Conservation (phyloP, 306 rosid genomes). For the Vicia sativa region DNA sequence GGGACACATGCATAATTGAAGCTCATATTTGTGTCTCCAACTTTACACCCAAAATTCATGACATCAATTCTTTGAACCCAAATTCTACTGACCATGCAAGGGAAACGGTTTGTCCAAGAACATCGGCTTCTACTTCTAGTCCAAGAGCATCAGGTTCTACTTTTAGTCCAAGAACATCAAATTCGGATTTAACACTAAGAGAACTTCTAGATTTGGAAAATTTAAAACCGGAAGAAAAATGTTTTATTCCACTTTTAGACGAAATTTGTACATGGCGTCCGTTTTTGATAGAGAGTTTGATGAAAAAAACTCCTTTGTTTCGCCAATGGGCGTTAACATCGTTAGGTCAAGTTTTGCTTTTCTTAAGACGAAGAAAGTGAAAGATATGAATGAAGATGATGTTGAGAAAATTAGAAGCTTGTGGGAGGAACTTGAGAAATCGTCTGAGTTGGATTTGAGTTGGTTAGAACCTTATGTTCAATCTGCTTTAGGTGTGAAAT, state of each 20-base stretch:
- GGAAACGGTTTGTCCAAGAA: slow-evolving; percentile 20
- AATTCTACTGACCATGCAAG: slow-evolving; percentile 9
- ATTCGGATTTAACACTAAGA: slow-evolving; percentile 31
- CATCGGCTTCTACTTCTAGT: slow-evolving; percentile 35
- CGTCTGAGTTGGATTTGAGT: slow-evolving; percentile 46
- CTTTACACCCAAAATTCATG: slow-evolving; percentile 22
- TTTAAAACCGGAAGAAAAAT: slow-evolving; percentile 27
- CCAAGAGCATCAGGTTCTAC: no score
- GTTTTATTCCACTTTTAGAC: slow-evolving; percentile 42
- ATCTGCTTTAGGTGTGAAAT: slow-evolving; percentile 39
- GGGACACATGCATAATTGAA: slow-evolving; percentile 73
- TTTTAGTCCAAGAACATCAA: no score
- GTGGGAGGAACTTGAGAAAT: slow-evolving; percentile 48
- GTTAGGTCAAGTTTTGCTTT: slow-evolving; percentile 41
- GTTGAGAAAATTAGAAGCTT: slow-evolving; percentile 16
- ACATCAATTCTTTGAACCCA: slow-evolving; percentile 5
- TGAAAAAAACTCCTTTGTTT: slow-evolving; percentile 21
- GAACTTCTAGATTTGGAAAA: slow-evolving; percentile 35
- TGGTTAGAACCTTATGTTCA: slow-evolving; percentile 52
- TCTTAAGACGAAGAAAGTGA: slow-evolving; percentile 44
- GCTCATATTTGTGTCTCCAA: slow-evolving; percentile 69
- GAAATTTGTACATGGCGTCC: slow-evolving; percentile 47
- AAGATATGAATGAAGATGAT: slow-evolving; percentile 36
- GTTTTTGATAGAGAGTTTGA: slow-evolving; percentile 34
- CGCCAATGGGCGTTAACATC: slow-evolving; percentile 46